Conservation (phyloP, 805 yeast species). For the Candida maesae region DNA sequence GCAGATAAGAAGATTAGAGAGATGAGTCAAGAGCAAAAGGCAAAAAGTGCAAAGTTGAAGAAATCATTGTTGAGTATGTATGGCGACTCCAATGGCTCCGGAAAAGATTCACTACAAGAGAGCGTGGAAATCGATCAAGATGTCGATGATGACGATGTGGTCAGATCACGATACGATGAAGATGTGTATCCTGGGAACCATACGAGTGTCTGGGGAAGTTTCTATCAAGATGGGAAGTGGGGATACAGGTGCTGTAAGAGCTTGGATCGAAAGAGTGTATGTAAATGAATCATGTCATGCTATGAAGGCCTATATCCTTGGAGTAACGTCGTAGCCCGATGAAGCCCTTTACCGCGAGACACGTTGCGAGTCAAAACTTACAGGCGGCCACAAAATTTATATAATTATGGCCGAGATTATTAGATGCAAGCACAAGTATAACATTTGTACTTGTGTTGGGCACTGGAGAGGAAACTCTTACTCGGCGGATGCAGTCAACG, state of each 20-base stretch:
- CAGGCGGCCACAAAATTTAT: no score
- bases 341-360: no score
- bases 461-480: no score
- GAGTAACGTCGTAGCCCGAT: no score
- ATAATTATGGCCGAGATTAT: no score
- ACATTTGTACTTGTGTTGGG: no score
- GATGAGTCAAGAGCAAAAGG: constrained; percentile 29
- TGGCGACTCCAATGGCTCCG: constrained; percentile 4
- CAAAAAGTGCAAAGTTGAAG: constrained; percentile 29
- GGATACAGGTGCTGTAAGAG: constrained; percentile 42
- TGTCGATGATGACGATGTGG: constrained; percentile 14
- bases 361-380: no score
- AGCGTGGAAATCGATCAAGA: constrained; percentile 9
- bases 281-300: constrained; percentile 21
- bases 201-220: constrained; percentile 42
- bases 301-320: no score
- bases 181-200: constrained; percentile 38
- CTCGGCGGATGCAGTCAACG: no score
- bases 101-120: no score
- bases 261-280: constrained; percentile 30
- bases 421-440: no score
- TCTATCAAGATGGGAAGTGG: constrained; percentile 39
- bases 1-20: constrained; percentile 35
- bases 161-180: constrained; percentile 32
- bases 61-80: constrained; percentile 18